A percentile compares a stretch with the other conserved stretches of the same genome.
phyloP scores from a whole-genome alignment of 2,329 filamentous ascomycete species.

The Beauveria bassiana region DNA sequence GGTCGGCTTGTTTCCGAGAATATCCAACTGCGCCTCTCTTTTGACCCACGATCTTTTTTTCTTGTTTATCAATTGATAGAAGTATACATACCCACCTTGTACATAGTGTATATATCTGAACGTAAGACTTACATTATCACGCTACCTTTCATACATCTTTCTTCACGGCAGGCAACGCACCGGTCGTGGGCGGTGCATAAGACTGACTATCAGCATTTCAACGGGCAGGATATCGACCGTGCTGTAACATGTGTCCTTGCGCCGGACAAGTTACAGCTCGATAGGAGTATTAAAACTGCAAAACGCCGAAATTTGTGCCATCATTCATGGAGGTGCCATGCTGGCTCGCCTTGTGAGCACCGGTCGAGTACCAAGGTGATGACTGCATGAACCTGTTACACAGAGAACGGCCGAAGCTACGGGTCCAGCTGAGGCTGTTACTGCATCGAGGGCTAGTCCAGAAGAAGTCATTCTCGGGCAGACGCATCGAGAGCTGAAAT shows the following conservation, averaged over 20 bases:
- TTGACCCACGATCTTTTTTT: background rate
- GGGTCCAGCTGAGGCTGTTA: background rate
- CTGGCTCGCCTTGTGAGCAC: background rate
- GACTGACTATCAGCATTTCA: too few species aligned
- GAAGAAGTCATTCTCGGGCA: background rate
- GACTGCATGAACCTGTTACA: too few species aligned
- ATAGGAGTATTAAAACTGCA: too few species aligned
- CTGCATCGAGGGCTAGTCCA: background rate
- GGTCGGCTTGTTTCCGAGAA: background rate
- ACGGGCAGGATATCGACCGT: too few species aligned
- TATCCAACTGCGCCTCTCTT: background rate
- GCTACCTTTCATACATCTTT: background rate
- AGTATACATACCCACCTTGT: background rate
- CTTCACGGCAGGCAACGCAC: too few species aligned
- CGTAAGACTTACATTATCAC: background rate
- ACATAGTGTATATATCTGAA: slow-evolving; percentile 4
- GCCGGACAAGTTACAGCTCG: too few species aligned
- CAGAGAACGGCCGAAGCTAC: background rate
- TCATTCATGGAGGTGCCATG: background rate
- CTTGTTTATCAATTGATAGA: background rate
- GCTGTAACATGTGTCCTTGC: too few species aligned
- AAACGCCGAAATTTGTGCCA: too few species aligned
- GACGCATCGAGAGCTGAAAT: background rate
- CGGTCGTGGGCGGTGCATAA: background rate
- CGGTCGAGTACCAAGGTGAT: background rate